These are phyloP conservation scores for Thyridium curvatum DNA, from an alignment of 2,329 filamentous ascomycete genomes.

Conservation along the genomic window DNA sequence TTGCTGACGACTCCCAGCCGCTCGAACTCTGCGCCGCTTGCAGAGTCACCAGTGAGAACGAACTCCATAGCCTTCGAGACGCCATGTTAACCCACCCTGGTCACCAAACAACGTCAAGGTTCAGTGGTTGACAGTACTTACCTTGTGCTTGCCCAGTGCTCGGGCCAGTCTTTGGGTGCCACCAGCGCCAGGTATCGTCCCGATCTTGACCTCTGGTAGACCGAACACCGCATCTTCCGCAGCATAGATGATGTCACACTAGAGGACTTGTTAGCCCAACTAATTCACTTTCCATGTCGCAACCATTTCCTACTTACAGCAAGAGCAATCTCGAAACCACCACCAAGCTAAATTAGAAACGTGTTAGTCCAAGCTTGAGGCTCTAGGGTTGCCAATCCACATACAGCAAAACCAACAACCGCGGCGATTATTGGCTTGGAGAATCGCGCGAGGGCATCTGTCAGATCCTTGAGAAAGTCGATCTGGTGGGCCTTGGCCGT, in stretches of 20 bases:
- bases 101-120: slow-evolving; percentile 16
- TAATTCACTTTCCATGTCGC: background rate
- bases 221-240: slow-evolving; percentile 18
- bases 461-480: slow-evolving; percentile 30
- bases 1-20: slow-evolving; percentile 31
- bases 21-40: slow-evolving; percentile 27
- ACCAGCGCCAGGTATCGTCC: slow-evolving; percentile 20
- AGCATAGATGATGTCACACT: slow-evolving; percentile 30
- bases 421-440: slow-evolving; percentile 42
- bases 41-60: slow-evolving; percentile 33
- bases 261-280: slow-evolving; percentile 1
- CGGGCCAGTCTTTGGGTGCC: slow-evolving; percentile 24
- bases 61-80: slow-evolving; percentile 33
- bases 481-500: slow-evolving; percentile 14
- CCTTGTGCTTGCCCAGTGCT: slow-evolving; percentile 26
- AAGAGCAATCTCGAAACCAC: slow-evolving; percentile 43
- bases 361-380: background rate
- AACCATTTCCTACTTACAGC: slow-evolving; percentile 21
- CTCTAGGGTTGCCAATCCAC: slow-evolving; percentile 1
- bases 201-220: slow-evolving; percentile 23
- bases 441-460: slow-evolving; percentile 24
- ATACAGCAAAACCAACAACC: slow-evolving; percentile 43
- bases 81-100: slow-evolving; percentile 2
- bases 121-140: slow-evolving; percentile 8
- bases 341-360: slow-evolving; percentile 30